Conservation (phyloP, 345 rosid species). For the Rhizophora mangle region DNA sequence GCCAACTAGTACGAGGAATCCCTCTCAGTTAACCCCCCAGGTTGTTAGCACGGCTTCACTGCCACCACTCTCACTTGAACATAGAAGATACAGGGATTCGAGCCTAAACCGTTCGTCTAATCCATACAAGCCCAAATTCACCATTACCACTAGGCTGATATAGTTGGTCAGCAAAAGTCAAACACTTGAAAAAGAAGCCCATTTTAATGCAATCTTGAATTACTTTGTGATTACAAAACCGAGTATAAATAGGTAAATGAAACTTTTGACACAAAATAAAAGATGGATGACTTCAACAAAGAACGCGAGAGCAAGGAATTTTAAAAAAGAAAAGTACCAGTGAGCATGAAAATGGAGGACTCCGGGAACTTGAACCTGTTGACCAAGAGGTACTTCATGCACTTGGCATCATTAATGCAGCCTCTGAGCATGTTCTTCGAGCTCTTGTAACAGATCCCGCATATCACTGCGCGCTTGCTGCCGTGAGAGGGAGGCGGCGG, state of each 20-base stretch:
- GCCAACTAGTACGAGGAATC: too few species aligned
- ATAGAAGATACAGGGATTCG: too few species aligned
- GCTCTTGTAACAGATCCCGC: slow-evolving; percentile 61
- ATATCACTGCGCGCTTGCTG: slow-evolving; percentile 70
- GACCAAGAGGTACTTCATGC: slow-evolving; percentile 81
- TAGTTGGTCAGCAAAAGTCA: too few species aligned
- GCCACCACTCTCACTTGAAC: too few species aligned
- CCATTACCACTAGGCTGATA: too few species aligned
- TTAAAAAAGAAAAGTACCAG: slow-evolving; percentile 34
- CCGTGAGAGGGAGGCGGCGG: slow-evolving; percentile 53
- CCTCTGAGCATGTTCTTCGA: slow-evolving; percentile 64
- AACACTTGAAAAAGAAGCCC: too few species aligned
- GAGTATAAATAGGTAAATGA: not conserved
- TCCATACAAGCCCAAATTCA: too few species aligned
- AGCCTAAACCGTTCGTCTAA: too few species aligned
- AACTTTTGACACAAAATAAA: not conserved
- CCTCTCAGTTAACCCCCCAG: too few species aligned
- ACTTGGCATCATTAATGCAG: slow-evolving; percentile 76
- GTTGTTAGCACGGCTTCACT: too few species aligned
- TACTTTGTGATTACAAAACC: not conserved
- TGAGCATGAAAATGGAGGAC: slow-evolving; percentile 75
- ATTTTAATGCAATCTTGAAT: too few species aligned
- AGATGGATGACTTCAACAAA: not conserved
- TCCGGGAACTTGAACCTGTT: slow-evolving; percentile 74
- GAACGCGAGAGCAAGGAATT: not conserved